These are phyloP conservation scores for Candolleomyces aberdarensis DNA, from an alignment of 768 basidiomycete species.

Conservation along the genomic window DNA sequence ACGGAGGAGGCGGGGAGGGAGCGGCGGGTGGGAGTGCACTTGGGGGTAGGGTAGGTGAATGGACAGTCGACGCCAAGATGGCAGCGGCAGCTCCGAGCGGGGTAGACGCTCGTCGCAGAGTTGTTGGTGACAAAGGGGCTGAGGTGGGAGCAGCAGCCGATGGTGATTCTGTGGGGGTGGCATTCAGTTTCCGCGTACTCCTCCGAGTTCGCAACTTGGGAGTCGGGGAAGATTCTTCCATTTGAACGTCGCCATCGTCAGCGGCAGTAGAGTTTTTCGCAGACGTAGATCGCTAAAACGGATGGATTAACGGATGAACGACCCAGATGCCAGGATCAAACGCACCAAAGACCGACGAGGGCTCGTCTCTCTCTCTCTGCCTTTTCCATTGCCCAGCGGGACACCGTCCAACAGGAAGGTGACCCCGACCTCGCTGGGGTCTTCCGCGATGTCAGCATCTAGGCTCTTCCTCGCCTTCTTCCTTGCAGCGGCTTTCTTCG, in stretches of 20 bases:
- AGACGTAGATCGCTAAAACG: background rate
- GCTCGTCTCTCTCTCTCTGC: background rate
- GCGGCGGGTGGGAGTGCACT: background rate
- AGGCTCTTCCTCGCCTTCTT: conserved; percentile 1
- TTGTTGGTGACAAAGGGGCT: background rate
- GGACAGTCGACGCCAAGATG: background rate
- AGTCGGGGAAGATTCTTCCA: background rate
- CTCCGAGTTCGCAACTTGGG: background rate
- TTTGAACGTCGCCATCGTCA: background rate
- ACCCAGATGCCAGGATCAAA: background rate
- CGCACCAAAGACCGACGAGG: background rate
- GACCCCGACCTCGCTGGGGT: background rate
- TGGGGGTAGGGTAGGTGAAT: background rate
- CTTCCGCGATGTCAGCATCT: background rate
- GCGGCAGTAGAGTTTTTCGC: background rate
- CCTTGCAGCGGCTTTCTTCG: background rate
- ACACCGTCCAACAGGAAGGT: background rate
- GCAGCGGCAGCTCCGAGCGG: background rate
- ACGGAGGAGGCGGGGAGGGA: background rate
- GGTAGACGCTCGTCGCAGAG: background rate
- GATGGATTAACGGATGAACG: background rate
- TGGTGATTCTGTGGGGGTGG: no score
- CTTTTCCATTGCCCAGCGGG: background rate
- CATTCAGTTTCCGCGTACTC: background rate
- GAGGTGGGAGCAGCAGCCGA: background rate